Percentiles rank a stretch among this genome's conserved stretches.
Evolutionary conservation across 2,329 filamentous ascomycete genomes (phyloP).

Genomic region (Phialophora tarda): DNA sequence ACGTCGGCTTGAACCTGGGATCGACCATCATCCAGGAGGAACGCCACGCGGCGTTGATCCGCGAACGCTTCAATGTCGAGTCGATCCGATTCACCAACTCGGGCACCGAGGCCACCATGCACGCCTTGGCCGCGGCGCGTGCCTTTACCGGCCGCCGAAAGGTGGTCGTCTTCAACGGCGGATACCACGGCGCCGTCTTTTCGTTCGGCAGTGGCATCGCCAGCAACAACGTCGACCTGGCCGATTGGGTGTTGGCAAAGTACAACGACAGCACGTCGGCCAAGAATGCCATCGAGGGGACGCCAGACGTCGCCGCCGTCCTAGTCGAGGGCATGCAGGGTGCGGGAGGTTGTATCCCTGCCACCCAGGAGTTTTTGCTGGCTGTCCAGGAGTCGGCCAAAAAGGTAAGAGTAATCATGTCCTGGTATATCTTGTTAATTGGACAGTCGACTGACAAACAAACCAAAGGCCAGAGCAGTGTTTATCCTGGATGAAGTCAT

Average conservation of each 20-base stretch:
- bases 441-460: no score
- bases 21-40: constrained; percentile 59
- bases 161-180: constrained; percentile 57
- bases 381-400: constrained; percentile 55
- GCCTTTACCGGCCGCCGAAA: constrained; percentile 41
- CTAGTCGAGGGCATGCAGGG: constrained; percentile 69
- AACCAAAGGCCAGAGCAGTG: constrained; percentile 56
- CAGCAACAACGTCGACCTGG: constrained; percentile 47
- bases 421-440: no score
- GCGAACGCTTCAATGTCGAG: constrained; percentile 58
- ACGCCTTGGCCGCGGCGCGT: constrained; percentile 61
- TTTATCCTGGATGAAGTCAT: constrained; percentile 75
- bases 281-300: constrained; percentile 48
- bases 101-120: constrained; percentile 64
- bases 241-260: constrained; percentile 63
- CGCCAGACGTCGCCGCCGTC: constrained; percentile 61
- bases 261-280: constrained; percentile 65
- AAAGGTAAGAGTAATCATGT: no score
- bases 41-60: constrained; percentile 57
- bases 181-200: constrained; percentile 74
- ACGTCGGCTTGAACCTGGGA: constrained; percentile 60
- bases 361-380: constrained; percentile 57
- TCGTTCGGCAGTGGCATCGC: constrained; percentile 39
- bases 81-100: constrained; percentile 67
- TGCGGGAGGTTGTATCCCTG: constrained; percentile 63